Base-by-base conservation (phyloP, 176 grass and related monocot species). In the Carex parvula region DNA sequence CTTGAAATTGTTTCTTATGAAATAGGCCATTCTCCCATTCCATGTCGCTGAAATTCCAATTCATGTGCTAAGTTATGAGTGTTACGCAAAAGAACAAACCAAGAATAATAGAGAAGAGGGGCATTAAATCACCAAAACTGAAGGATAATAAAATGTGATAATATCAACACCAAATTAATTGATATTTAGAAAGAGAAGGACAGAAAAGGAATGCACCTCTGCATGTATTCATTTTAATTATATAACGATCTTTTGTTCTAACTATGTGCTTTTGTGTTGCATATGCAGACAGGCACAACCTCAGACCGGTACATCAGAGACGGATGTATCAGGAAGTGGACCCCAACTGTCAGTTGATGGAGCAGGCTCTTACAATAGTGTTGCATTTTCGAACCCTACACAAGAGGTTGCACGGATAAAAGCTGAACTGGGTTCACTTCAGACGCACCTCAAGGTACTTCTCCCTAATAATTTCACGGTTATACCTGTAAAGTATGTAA, bases 371-470 rank as follows among this genome's bases (percentile, higher is more conserved):
- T 80, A 63, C 18, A 81, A 64, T 44, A 44, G 58, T 60, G 61
- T 77, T 70, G 17, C 67, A 42, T 42, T 70, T 77, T 30, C 73
- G 18, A 77, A 77, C 46, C 73, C 14, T 32, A 77, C 39, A 16
- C 61, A 83, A 30, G 60, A 83, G 42, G 21, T 83, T 65, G 59
- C 41, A 8, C 1, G 62, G n/a, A 22, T 83, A 9, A 83, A 65
- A 20, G 80, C 80, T 16, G 80, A 83, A 83, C 17, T 65, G 80
- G 63, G 4, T 17, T 50, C 63, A 30, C 61, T 83, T 30, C 37
- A 83, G 80, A 35, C 80, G 2, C 80, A 39, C 9, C 39, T 83
- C 64, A 44, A 83, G 80, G 80, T 83, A 77, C 12, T 6, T 67
- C 2, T 37, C 13, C 32, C 37, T 35, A 37, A 6, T 15, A 64